Evolutionary conservation across 805 yeast species (phyloP).

Genomic region (fission yeast (Schizosaccharomyces pombe)): DNA sequence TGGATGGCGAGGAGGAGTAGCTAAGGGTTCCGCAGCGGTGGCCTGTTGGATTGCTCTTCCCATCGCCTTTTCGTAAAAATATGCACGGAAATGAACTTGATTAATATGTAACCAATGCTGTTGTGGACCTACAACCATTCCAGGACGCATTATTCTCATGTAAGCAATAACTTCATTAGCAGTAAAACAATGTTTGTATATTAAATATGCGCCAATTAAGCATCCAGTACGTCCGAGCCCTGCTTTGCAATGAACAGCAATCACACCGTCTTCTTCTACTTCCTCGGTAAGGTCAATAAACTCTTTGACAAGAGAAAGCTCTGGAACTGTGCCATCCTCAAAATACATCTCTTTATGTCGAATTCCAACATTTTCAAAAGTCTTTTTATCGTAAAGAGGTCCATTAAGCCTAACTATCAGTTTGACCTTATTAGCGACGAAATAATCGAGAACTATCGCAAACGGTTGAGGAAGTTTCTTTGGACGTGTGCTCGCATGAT

Average conservation of each 20-base stretch:
- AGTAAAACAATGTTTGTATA: slow-evolving; percentile 88
- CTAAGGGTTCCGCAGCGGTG: slow-evolving; percentile 3
- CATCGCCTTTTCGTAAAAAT: slow-evolving; percentile 74
- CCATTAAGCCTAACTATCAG: slow-evolving; percentile 82
- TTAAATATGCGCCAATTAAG: slow-evolving; percentile 86
- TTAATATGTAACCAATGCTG: slow-evolving; percentile 96
- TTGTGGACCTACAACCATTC: slow-evolving; percentile 99
- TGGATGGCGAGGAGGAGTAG: slow-evolving; percentile 14
- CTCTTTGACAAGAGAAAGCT: slow-evolving; percentile 73
- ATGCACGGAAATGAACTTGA: slow-evolving; percentile 85
- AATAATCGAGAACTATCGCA: slow-evolving; percentile 56
- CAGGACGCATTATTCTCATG: slow-evolving; percentile 90
- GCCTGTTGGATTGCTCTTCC: slow-evolving; percentile 23
- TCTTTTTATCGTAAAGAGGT: slow-evolving; percentile 63
- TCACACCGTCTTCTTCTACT: slow-evolving; percentile 56
- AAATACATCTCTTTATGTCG: slow-evolving; percentile 87
- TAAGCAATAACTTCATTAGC: slow-evolving; percentile 92
- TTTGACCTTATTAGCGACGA: slow-evolving; percentile 48
- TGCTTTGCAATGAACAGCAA: slow-evolving; percentile 98
- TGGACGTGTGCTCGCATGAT: slow-evolving; percentile 21
- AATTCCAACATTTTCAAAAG: slow-evolving; percentile 62
- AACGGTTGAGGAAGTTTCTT: slow-evolving; percentile 26
- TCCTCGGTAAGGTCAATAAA: slow-evolving; percentile 91
- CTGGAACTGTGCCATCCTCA: slow-evolving; percentile 96
- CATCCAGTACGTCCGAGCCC: slow-evolving; percentile 97